Evolutionary conservation across 805 yeast species (phyloP), one percentile per base, ranked within the genome.

Genomic region (Myxozyma geophila): DNA sequence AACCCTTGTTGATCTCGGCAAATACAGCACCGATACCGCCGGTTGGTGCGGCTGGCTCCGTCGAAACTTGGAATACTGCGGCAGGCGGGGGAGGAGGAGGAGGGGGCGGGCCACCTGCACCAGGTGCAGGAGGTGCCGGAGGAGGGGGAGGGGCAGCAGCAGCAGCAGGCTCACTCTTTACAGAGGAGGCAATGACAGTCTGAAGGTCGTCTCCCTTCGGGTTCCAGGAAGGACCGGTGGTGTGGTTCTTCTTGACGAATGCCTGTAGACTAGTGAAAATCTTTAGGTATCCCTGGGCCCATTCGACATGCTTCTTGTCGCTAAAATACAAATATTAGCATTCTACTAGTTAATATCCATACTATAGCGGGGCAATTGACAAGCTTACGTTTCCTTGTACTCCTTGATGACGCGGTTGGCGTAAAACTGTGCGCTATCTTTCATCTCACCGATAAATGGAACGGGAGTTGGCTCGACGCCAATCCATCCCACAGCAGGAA

Each of bases 81-180:
- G 96, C 86, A 35, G 96, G 93, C 9, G 97, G 96, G 1, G 96
- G 90, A 1, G 95, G 93, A 2, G 96, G 96, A 1, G 96, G 96
- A 1, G 98, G 98, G 17, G 96, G 96, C 7, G 92, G 90, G 33
- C 70, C 76, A 56, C 70, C 77, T 28, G 68, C 73, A 7, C 78
- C 73, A 23, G 77, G 75, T 7, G 82, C 78, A 12, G 78, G 72
- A 5, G 78, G 70, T 36, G 76, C 70, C 1, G 78, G 66, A 13
- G 80, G 72, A 33, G 77, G 63, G 33, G 80, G 73, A 28, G 77
- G 62, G 28, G 76, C 75, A 7, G 82, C 77, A 7, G 82, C 77
- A 23, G 77, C 64, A 35, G 77, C 75, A 8, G 82, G 78, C 15
- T 78, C 72, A 5, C 77, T 68, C 36, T 75, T 69, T 1, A 78